Conservation (phyloP, 202 grass and related monocot genomes). For the Saccharum hybrid region DNA sequence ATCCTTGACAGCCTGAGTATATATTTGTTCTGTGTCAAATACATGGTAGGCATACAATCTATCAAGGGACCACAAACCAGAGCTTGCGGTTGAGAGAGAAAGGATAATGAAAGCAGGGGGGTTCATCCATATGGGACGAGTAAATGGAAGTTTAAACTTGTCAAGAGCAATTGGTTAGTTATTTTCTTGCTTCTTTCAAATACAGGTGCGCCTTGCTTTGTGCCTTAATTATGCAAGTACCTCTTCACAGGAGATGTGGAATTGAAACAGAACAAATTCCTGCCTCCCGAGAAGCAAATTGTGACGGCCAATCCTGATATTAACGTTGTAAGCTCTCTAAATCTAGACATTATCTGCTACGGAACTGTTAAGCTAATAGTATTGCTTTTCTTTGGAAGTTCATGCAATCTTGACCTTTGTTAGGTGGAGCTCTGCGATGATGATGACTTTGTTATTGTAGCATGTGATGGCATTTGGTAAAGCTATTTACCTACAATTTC, state of each 20-base stretch:
- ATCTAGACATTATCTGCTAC: slow-evolving; percentile 28
- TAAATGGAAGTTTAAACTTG: slow-evolving; percentile 98
- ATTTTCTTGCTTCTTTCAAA: slow-evolving; percentile 35
- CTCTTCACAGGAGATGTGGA: slow-evolving; percentile 85
- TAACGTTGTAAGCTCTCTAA: slow-evolving; percentile 67
- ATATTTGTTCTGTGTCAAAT: slow-evolving; percentile 7
- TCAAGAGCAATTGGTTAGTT: slow-evolving; percentile 85
- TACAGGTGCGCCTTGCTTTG: background rate
- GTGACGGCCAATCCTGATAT: slow-evolving; percentile 90
- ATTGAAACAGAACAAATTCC: slow-evolving; percentile 92
- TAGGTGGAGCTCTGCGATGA: slow-evolving; percentile 89
- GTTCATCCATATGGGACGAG: slow-evolving; percentile 82
- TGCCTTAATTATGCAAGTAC: slow-evolving; percentile 30
- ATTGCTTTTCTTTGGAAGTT: slow-evolving; percentile 21
- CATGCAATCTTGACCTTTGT: slow-evolving; percentile 37
- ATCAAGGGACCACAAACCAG: slow-evolving; percentile 97
- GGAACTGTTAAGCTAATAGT: background rate
- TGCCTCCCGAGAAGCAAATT: slow-evolving; percentile 91
- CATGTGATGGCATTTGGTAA: slow-evolving; percentile 99
- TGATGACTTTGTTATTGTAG: slow-evolving; percentile 90
- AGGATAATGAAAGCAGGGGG: slow-evolving; percentile 95
- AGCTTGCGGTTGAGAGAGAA: slow-evolving; percentile 80
- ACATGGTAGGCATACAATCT: slow-evolving; percentile 90
- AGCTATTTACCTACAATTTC: slow-evolving; percentile 27
- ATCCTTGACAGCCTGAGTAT: slow-evolving; percentile 30